Conservation (phyloP, 192 early-diverging fungal genomes). For the Coemansia pectinata region DNA sequence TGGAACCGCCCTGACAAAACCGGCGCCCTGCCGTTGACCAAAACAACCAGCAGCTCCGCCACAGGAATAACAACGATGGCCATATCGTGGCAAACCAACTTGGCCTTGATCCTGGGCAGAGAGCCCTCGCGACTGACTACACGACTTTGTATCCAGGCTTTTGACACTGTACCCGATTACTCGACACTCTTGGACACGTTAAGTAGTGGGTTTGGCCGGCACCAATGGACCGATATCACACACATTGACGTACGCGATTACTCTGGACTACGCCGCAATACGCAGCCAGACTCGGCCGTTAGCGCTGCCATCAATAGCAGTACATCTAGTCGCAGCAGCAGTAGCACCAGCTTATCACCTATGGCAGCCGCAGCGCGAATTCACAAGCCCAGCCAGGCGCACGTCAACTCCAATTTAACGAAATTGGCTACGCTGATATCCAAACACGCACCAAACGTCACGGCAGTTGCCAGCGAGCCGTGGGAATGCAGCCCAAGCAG, state of each 20-base stretch:
- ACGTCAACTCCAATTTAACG: not conserved
- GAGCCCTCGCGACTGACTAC: not conserved
- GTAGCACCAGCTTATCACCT: not conserved
- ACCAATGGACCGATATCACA: not conserved
- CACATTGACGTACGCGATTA: slow-evolving; percentile 22
- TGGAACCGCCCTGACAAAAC: not conserved
- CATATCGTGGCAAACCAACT: slow-evolving; percentile 18
- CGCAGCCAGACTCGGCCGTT: not conserved
- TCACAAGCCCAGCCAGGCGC: not conserved
- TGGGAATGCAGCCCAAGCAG: slow-evolving; percentile 25
- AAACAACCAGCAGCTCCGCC: not conserved
- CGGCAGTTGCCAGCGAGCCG: slow-evolving; percentile 1
- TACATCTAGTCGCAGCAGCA: slow-evolving; percentile 5
- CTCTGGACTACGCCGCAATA: not conserved
- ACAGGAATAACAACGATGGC: not conserved
- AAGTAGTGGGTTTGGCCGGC: not conserved
- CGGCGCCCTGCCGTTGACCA: not conserved
- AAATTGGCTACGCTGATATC: slow-evolving; percentile 1
- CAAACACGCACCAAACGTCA: slow-evolving; percentile 10
- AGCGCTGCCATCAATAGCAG: not conserved
- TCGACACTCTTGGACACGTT: slow-evolving; percentile 6
- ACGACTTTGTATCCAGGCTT: slow-evolving; percentile 20
- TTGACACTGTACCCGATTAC: slow-evolving; percentile 19
- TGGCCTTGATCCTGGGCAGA: not conserved
- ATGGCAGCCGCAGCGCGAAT: not conserved